Evolutionary conservation across 73 alveolate species (phyloP).

Genomic region (Blepharisma stoltei): DNA sequence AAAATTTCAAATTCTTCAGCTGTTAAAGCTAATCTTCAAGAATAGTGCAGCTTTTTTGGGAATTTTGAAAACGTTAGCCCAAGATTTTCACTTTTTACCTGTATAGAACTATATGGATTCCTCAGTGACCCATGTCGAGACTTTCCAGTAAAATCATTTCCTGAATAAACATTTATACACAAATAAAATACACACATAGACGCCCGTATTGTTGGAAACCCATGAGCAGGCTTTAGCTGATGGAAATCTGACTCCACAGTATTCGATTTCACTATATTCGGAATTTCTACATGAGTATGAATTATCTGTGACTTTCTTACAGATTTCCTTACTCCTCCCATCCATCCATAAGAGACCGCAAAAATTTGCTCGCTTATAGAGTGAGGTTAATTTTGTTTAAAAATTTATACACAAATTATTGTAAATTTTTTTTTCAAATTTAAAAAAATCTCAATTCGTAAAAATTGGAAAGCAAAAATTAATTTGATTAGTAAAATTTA

Average conservation of each 20-base stretch:
- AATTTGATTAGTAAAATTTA: too few species aligned
- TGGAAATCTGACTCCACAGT: neutral
- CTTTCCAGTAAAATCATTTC: neutral
- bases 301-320: neutral
- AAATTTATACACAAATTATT: too few species aligned
- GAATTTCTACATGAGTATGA: neutral
- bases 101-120: too few species aligned
- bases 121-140: too few species aligned
- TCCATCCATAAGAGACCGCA: too few species aligned
- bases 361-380: too few species aligned
- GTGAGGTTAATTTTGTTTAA: too few species aligned
- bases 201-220: neutral
- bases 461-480: too few species aligned
- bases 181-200: neutral
- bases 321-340: neutral
- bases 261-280: neutral
- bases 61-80: neutral
- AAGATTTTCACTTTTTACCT: neutral
- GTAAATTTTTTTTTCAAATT: too few species aligned
- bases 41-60: slow-evolving; percentile 15
- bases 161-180: neutral
- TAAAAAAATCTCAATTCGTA: too few species aligned
- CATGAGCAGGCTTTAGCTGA: slow-evolving; percentile 13
- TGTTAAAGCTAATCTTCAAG: slow-evolving; percentile 8
- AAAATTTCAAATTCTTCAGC: neutral